Evolutionary conservation across 352 stramenopile genomes (phyloP), one percentile per base, ranked within the genome.

Genomic region (Pseudoperonospora humuli): DNA sequence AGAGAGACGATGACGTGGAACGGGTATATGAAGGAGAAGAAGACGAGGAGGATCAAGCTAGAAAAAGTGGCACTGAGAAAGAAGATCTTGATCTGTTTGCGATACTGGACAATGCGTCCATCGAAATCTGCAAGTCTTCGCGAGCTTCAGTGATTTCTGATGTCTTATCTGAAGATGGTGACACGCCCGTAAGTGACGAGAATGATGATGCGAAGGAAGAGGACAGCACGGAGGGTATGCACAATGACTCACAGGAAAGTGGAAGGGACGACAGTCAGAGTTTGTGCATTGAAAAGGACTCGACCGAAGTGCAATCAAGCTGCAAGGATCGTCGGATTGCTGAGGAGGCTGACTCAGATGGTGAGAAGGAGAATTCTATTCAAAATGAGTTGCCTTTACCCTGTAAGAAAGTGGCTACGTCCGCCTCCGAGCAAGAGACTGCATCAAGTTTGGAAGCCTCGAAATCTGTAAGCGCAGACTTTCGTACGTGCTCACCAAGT

Each of bases 131-230:
- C 37, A 64, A 65, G 14, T 10, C 51, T 13, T 40, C 39, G 35
- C 40, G 41, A 41, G 20, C 21, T 7, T 65, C 54, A 7, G 20
- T 37, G 24, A 46, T 55, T 23, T 57, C 50, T 7, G 54, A 70
- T 33, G 37, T 54, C 21, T 40, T 70, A 21, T 65, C 56, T 18
- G 46, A 61, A 31, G 55, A 70, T 49, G 56, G 64, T n/a, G 39
- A 61, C 14, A 49, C 34, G 2, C 35, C 46, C n/a, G 36, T 31
- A 23, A 40, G 23, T 14, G 54, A 55, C 15, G 37, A 46, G 0
- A 45, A 63, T 5, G 53, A 54, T 6, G 47, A 62, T 9, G 26
- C 27, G 25, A 37, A 21, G 7, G 37, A 51, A 11, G 45, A 49
- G 2, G 44, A 57, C 2, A 20, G 38, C n/a, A 28, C 18, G 36